Evolutionary conservation across 2,329 filamentous ascomycete species (phyloP).

Genomic region (Alternaria angustiovoidea): DNA sequence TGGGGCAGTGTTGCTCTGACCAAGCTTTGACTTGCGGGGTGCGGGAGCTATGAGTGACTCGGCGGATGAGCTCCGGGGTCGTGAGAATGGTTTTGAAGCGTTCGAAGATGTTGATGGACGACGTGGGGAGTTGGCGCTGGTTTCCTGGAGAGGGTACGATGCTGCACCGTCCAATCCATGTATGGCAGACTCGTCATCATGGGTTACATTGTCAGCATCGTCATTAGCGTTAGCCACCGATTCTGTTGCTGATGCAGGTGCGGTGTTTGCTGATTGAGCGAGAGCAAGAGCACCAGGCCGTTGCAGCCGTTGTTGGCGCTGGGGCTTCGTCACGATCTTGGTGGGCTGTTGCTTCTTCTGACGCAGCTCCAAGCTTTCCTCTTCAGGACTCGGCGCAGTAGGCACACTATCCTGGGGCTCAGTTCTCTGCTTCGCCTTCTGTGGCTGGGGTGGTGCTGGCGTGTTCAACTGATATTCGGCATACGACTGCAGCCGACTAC

Average conservation of each 20-base stretch:
- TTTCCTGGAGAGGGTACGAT: constrained; percentile 40
- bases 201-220: constrained; percentile 13
- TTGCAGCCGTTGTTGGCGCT: constrained; percentile 21
- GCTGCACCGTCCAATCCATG: constrained; percentile 31
- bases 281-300: constrained; percentile 37
- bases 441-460: constrained; percentile 19
- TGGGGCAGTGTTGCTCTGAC: constrained; percentile 28
- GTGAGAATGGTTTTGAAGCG: constrained; percentile 24
- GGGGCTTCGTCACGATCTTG: constrained; percentile 26
- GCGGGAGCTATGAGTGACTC: constrained; percentile 31
- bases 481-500: constrained; percentile 58
- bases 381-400: constrained; percentile 32
- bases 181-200: constrained; percentile 20
- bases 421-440: constrained; percentile 21
- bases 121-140: constrained; percentile 42
- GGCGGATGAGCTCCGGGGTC: constrained; percentile 29
- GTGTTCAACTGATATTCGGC: constrained; percentile 50
- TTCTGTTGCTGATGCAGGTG: constrained; percentile 31
- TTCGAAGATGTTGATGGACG: constrained; percentile 41
- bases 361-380: constrained; percentile 30
- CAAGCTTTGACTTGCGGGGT: constrained; percentile 17
- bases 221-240: constrained; percentile 21
- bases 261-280: constrained; percentile 28
- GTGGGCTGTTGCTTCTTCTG: constrained; percentile 29
- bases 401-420: constrained; percentile 26